Evolutionary conservation across 2,329 filamentous ascomycete species (phyloP).

Genomic region (Penicillium thymicola): DNA sequence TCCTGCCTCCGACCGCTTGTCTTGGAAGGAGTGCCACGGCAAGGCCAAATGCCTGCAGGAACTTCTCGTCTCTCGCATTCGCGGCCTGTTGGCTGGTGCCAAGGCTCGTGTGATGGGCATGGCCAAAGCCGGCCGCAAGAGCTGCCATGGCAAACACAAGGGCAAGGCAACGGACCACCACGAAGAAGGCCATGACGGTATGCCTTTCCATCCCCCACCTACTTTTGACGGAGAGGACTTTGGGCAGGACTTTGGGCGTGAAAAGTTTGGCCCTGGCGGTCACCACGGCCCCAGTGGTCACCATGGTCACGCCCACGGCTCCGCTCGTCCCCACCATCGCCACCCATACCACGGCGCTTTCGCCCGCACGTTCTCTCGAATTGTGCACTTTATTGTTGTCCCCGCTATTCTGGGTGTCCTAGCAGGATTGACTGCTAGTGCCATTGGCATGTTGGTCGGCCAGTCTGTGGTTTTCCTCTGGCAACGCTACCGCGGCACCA

Average conservation of each 20-base stretch:
- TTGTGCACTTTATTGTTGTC: conserved; percentile 45
- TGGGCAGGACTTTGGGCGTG: conserved; percentile 4
- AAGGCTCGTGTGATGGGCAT: conserved; percentile 36
- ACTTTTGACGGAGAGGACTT: conserved; percentile 8
- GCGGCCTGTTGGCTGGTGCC: conserved; percentile 36
- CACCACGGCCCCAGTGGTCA: conserved; percentile 12
- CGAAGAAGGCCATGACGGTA: conserved; percentile 1
- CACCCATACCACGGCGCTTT: conserved; percentile 35
- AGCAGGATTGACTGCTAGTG: conserved; percentile 45
- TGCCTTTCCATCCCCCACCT: conserved; percentile 9
- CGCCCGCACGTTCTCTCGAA: conserved; percentile 38
- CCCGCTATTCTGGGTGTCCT: conserved; percentile 47
- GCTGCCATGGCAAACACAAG: conserved; percentile 31
- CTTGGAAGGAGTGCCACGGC: conserved; percentile 44
- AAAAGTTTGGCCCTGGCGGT: conserved; percentile 11
- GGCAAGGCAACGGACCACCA: conserved; percentile 3
- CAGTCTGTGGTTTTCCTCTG: conserved; percentile 47
- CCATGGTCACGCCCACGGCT: conserved; percentile 12
- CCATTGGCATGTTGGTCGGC: conserved; percentile 48
- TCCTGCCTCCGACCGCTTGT: conserved; percentile 33
- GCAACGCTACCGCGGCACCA: conserved; percentile 39
- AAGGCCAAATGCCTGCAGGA: conserved; percentile 39
- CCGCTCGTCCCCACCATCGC: conserved; percentile 28
- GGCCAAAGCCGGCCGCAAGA: conserved; percentile 27
- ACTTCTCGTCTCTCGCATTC: conserved; percentile 41